phyloP scores from a whole-genome alignment of 768 basidiomycete species.

The Coprinopsis strossmayeri region DNA sequence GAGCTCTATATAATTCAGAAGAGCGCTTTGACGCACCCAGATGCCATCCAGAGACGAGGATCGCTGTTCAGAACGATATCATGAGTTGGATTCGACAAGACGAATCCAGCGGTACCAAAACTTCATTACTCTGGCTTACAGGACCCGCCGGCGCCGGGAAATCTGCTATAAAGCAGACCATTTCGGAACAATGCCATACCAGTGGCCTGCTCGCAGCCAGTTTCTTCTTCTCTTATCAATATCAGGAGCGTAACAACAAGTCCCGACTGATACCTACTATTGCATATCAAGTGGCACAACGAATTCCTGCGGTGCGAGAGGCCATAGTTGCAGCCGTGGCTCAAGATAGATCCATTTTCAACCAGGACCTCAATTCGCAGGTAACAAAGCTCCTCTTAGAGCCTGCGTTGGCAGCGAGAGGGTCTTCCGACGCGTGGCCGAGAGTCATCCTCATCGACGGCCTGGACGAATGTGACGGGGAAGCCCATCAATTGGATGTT shows the following conservation, averaged over 20 bases:
- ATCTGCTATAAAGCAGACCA: slow-evolving; percentile 6
- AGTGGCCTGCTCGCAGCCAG: slow-evolving; percentile 4
- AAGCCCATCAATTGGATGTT: slow-evolving; percentile 2
- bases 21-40: slow-evolving; percentile 7
- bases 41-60: slow-evolving; percentile 5
- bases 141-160: slow-evolving; percentile 12
- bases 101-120: neutral
- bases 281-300: slow-evolving; percentile 2
- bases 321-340: neutral
- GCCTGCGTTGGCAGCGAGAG: neutral
- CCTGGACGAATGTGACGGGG: slow-evolving; percentile 9
- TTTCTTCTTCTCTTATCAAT: slow-evolving; percentile 11
- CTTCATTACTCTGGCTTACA: slow-evolving; percentile 3
- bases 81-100: slow-evolving; percentile 1
- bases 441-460: slow-evolving; percentile 9
- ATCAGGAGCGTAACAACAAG: neutral
- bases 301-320: neutral
- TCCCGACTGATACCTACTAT: slow-evolving; percentile 1
- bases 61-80: slow-evolving; percentile 8
- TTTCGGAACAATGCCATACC: slow-evolving; percentile 6
- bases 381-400: neutral
- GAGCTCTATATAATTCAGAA: slow-evolving; percentile 10
- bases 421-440: neutral
- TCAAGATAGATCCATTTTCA: neutral
- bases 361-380: neutral